A percentile compares a stretch with the other conserved stretches of the same genome.
These are phyloP conservation scores for Colletotrichum coccodes DNA, from an alignment of 2,329 filamentous ascomycete genomes.

Conservation along the genomic window DNA sequence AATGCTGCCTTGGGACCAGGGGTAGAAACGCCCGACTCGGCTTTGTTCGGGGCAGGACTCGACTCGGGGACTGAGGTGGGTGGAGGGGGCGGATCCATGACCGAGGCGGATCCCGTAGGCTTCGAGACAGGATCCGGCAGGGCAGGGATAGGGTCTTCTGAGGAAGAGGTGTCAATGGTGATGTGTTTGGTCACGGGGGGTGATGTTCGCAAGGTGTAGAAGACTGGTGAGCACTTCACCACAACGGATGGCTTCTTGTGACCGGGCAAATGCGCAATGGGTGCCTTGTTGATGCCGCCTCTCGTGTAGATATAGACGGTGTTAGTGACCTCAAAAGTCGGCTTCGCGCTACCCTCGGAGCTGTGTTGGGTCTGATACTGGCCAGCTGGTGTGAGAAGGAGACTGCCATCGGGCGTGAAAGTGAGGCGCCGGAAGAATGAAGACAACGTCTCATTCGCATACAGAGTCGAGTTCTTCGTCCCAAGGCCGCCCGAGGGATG, in stretches of 20 bases:
- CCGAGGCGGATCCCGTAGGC: conserved; percentile 64
- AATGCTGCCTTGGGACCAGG: conserved; percentile 78
- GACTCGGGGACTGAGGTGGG: conserved; percentile 58
- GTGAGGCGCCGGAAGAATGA: conserved; percentile 96
- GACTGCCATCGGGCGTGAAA: conserved; percentile 93
- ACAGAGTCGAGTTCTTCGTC: conserved; percentile 87
- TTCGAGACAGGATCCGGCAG: conserved; percentile 84
- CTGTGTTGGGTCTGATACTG: conserved; percentile 89
- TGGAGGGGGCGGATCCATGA: conserved; percentile 86
- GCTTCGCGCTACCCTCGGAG: conserved; percentile 73
- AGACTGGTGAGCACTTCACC: conserved; percentile 90
- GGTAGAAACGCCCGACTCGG: conserved; percentile 59
- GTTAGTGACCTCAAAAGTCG: conserved; percentile 88
- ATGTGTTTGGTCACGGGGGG: conserved; percentile 83
- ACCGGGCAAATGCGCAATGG: conserved; percentile 92
- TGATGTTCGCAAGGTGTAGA: conserved; percentile 81
- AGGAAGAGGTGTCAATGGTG: conserved; percentile 91
- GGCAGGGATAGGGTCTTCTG: conserved; percentile 83
- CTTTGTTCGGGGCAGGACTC: conserved; percentile 46
- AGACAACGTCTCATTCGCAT: conserved; percentile 95
- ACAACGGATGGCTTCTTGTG: conserved; percentile 99
- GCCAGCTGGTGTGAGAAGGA: conserved; percentile 93
- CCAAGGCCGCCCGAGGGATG: conserved; percentile 69
- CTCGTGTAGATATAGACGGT: conserved; percentile 98
- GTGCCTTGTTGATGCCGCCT: conserved; percentile 95